Base-by-base conservation (phyloP, 495 filamentous ascomycete species). In the Penicillium paradoxum region DNA sequence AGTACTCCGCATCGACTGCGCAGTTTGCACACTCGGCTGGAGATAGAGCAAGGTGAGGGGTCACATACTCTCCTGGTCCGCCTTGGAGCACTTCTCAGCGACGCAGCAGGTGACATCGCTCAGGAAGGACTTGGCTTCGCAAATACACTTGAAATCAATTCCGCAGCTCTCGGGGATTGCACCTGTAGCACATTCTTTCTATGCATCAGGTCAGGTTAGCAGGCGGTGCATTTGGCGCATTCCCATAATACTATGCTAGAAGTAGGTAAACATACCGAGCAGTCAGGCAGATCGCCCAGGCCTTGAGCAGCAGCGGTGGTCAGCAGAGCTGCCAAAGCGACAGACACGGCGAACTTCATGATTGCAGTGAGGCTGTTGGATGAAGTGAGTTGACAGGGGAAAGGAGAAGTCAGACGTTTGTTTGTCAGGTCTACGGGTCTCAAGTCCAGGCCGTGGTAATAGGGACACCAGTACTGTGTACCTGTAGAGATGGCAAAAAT, bases 141-240 rank as follows among this genome's bases (percentile, higher is more conserved):
- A 95, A 59, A 91, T 89, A 65, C 90, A 95, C 33, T 67, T 58
- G 54, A 82, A 63, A 51, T 90, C 79, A 42, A 77, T 59, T 13
- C 72, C 68, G 68, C 88, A 91, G 52, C 68, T 69, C 7, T 40
- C 17, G 6, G 81, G 73, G 39, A 79, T 76, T 11, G 73, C 30
- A 18, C 64, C 50, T 45, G 68, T 67, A 10, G 79, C 81, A 59
- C 86, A 89, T 4, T 38, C 9, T 73, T 73, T 60, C 84, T 87
- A 54, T 54, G 19, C 17, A 46, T 24, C 39, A 27, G 4, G n/a
- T 37, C 13, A 13, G 13, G 17, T 53, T 51, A 50, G 54, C 25
- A 58, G 41, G 13, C 8, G 17, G 18, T 9, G 14, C 24, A 15
- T 42, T 5, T 17, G n/a, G 19, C 18, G 15, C 18, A 22, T 22